Base-by-base conservation (phyloP, 2,329 filamentous ascomycete species). In the Pseudopithomyces maydicus region DNA sequence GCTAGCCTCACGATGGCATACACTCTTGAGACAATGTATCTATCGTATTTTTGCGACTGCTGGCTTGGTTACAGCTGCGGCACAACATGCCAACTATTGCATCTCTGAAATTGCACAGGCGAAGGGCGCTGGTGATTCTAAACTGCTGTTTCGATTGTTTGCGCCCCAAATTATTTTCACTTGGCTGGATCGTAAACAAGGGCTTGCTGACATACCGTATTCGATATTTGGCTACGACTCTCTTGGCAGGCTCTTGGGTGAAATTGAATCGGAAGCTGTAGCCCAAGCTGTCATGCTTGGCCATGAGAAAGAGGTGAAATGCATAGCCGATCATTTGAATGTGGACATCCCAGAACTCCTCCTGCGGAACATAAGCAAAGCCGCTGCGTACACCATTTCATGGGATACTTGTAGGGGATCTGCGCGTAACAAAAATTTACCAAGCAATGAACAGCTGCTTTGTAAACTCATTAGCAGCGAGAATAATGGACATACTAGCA, bases 1-100 rank as follows among this genome's bases (percentile, higher is more conserved):
- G 54, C 79, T 99, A 56, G 95, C 90, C 22, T 90, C 91, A 29
- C 79, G 82, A 49, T 98, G 94, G 91, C 88, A 92, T 57, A 96
- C 93, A 0, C 81, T 98, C 19, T 82, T 97, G 42, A 88, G 93
- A 50, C 87, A 90, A 62, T 92, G 92, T 63, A 90, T 96, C 17
- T 99, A 97, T 73, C 90, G 95, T 73, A 92, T 98, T 20, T 97
- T 98, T 66, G 95, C 98, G 73, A 92, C 90, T 0, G 90, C 93
- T 1, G 91, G 90, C 1, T 87, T 87, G 55, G 85, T 96, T 14
- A 77, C 83, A 2, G 77, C 79, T 11, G 89, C 90, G 6, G 81
- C 83, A 19, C 79, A 81, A 19, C 90, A 97, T 76, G 93, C 94
- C 1, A 85, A 84, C 54, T 84, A 84, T 50, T 96, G 91, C 65